phyloP scores from a whole-genome alignment of 1,284 basidiomycete species.

The Psilocybe mexicana region DNA sequence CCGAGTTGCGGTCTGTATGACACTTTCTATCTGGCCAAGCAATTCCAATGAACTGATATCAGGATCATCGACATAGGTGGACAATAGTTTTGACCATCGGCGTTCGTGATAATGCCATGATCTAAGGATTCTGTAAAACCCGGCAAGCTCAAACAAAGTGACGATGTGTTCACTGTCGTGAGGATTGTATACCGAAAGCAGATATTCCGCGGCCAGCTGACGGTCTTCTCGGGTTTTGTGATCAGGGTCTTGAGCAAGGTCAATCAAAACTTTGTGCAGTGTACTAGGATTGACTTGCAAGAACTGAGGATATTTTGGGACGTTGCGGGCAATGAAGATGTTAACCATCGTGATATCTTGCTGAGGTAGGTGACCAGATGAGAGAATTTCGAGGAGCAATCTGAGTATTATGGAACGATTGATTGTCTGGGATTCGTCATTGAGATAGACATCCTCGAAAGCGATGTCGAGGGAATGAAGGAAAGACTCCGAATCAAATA shows the following conservation, averaged over 20 bases:
- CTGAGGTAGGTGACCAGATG: conserved; percentile 54
- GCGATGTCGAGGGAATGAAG: conserved; percentile 93
- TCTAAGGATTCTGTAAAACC: conserved; percentile 90
- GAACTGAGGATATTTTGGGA: conserved; percentile 95
- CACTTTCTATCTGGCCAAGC: conserved; percentile 65
- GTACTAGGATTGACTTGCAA: conserved; percentile 69
- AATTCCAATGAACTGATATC: conserved; percentile 62
- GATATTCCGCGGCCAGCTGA: conserved; percentile 92
- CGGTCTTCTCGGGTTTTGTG: conserved; percentile 85
- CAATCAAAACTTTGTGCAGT: conserved; percentile 77
- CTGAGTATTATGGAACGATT: conserved; percentile 85
- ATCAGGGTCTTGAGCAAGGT: conserved; percentile 76
- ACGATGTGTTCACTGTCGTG: conserved; percentile 73
- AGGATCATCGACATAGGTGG: conserved; percentile 77
- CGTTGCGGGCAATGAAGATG: conserved; percentile 95
- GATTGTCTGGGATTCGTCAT: conserved; percentile 67
- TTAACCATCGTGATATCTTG: conserved; percentile 82
- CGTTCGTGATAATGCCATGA: conserved; percentile 76
- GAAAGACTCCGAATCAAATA: conserved; percentile 93
- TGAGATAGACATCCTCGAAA: conserved; percentile 92
- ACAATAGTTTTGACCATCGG: conserved; percentile 75
- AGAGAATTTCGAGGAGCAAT: conserved; percentile 80
- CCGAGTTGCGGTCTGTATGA: conserved; percentile 50
- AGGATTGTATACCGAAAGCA: conserved; percentile 92
- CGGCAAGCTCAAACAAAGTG: conserved; percentile 75